Evolutionary conservation across 2,329 filamentous ascomycete genomes (phyloP), one percentile per base, ranked within the genome.

Genomic region (Ceratocystis alfenasii): DNA sequence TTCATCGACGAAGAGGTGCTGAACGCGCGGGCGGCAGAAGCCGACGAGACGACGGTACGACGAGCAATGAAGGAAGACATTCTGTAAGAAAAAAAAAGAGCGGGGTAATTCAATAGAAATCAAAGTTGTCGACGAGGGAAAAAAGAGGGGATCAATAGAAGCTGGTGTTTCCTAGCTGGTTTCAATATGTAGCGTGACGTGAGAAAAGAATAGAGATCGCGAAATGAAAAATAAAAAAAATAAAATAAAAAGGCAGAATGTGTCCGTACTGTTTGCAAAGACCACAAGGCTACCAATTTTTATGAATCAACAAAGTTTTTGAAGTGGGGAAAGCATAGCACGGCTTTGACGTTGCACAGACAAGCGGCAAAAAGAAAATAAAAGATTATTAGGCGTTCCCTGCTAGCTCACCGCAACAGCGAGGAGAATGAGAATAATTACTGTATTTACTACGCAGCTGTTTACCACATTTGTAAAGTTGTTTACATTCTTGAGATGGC

Each of bases 11-110:
- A 78, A 57, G 87, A 86, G 71, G 86, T 85, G 78, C 85, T 90
- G 83, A 96, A 96, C 73, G 86, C 77, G 76, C 90, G 90, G 69
- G 77, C 71, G 67, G 77, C 71, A 70, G 74, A 77, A 73, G 76
- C 76, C 74, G 77, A 74, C 71, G 71, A 76, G 62, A 64, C 44
- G 77, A 77, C 76, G 76, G 77, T 77, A 76, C 79, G 75, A 76
- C 80, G 78, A 78, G 81, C 73, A 75, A 83, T 74, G 76, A 79
- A 76, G 69, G 78, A 76, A 67, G 78, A 80, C 75, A 79, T 80
- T 41, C 46, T 64, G 17, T 41, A 12, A 12, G 36, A 17, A 41
- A 30, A 28, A 7, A n/a, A 30, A 17, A 20, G n/a, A 28, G 30
- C 41, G 41, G 45, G 59, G 15, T 25, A 61, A 65, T 62, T 33